Percentiles rank a stretch among this genome's conserved stretches.
Evolutionary conservation across 2,329 filamentous ascomycete species (phyloP).

Genomic region (Fusarium sacchari): DNA sequence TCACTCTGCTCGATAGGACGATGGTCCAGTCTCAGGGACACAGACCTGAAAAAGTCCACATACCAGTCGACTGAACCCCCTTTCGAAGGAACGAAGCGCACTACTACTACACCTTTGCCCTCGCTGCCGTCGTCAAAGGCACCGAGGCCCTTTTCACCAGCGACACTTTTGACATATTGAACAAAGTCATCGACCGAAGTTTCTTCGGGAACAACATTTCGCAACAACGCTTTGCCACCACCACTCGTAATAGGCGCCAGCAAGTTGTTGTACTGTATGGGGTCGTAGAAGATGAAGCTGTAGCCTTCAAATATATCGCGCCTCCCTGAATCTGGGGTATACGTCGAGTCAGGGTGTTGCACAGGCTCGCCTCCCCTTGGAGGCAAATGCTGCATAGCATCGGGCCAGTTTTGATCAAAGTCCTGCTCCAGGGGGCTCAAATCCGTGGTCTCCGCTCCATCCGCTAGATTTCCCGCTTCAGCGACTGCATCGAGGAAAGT

Average conservation of each 20-base stretch:
- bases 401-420: constrained; percentile 82
- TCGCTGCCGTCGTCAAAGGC: constrained; percentile 71
- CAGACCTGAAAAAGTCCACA: constrained; percentile 71
- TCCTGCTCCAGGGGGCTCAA: constrained; percentile 76
- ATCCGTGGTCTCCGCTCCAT: constrained; percentile 59
- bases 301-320: constrained; percentile 83
- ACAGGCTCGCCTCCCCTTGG: constrained; percentile 79
- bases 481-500: constrained; percentile 79
- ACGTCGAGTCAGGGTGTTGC: constrained; percentile 72
- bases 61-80: constrained; percentile 71
- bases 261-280: constrained; percentile 79
- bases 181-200: constrained; percentile 82
- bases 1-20: constrained; percentile 89
- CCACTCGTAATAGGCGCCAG: constrained; percentile 79
- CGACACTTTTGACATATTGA: constrained; percentile 77
- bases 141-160: constrained; percentile 77
- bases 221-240: constrained; percentile 82
- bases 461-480: constrained; percentile 63
- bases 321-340: constrained; percentile 74
- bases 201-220: constrained; percentile 66
- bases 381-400: constrained; percentile 76
- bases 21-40: constrained; percentile 80
- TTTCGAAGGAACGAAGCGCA: constrained; percentile 73
- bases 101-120: constrained; percentile 79
- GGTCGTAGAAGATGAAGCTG: constrained; percentile 87